Base-by-base conservation (phyloP, 2,329 filamentous ascomycete genomes). In the Aspergillus persii region DNA sequence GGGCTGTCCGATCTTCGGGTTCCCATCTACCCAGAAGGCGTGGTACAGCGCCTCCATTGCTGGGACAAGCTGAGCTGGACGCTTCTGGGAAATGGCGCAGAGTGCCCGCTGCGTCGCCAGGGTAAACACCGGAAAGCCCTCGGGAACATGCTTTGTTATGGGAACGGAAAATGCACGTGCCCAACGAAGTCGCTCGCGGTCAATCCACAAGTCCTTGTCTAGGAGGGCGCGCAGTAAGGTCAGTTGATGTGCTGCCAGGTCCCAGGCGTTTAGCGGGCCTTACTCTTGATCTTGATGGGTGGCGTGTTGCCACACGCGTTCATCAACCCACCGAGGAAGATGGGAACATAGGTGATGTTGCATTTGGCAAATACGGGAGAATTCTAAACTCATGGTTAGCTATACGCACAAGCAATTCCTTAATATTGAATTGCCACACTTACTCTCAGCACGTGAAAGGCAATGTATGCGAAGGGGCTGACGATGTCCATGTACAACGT, bases 191-290 rank as follows among this genome's bases (percentile, higher is more conserved):
- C 85, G 82, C 64, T 88, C 84, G 11, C 59, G 56, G 39, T 77
- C 69, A 59, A 86, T 83, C 80, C 82, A 88, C 71, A 79, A 77
- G 67, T 80, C 80, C 72, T 88, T 88, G 74, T 88, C 84, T 85
- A 61, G 4, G n/a, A n/a, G 15, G 15, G 27, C 47, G 18, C 30
- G 9, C 48, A 8, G 9, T 15, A 54, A 18, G 47, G 9, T 53
- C 11, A 15, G 29, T 50, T 44, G 9, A 41, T 50, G 53, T 12
- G 31, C 53, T 48, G 12, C 26, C 4, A 39, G 50, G 53, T 11
- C 26, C 27, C 41, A 53, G 33, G 27, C 11, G 9, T 15, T 33
- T 29, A 27, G 9, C 56, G 26, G 36, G 9, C 58, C 74, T 52
- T 70, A 84, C 83, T 86, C 61, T 83, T 86, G 68, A 88, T 81